Evolutionary conservation across 2,329 filamentous ascomycete genomes (phyloP), one percentile per base, ranked within the genome.

Genomic region (Botrytis byssoidea): DNA sequence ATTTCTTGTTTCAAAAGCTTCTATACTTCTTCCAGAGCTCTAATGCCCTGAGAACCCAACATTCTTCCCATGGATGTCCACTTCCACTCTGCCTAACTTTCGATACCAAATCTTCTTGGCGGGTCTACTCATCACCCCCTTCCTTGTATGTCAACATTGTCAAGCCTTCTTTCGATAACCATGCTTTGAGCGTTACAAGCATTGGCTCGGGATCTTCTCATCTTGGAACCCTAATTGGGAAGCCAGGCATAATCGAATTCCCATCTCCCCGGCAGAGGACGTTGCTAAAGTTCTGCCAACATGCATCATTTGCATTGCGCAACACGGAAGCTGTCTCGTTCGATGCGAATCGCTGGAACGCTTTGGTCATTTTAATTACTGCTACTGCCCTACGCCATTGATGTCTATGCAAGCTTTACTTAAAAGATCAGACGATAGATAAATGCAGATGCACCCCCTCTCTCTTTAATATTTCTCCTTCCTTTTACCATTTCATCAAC

Each of bases 271-370:
- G 74, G 72, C 76, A 77, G 40, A 70, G 60, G 75, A 74, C 70
- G 71, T 75, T 74, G 70, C 73, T 74, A 73, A 69, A 55, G 37
- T 72, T 72, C 71, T 68, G 10, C 63, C 71, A 72, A 48, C 63
- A 72, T 72, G 69, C 59, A 71, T 71, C 69, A 64, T 64, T 75
- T 59, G 74, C 70, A 66, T 71, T 75, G 74, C 77, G 74, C 77
- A 77, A 78, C 76, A 85, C 85, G 81, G 82, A 82, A 83, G 81
- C 80, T 79, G 83, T 86, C 84, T 85, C 82, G 83, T 81, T 83
- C 83, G 84, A 83, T 83, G 82, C 82, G 82, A 84, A 83, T 85
- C 82, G 81, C 82, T 82, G 82, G 81, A 81, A 81, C 85, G 85
- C 84, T 85, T 86, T 83, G 82, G 81, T 81, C 75, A 76, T 79